phyloP scores from a whole-genome alignment of 176 grass and related monocot species.

The Oryza australiensis region DNA sequence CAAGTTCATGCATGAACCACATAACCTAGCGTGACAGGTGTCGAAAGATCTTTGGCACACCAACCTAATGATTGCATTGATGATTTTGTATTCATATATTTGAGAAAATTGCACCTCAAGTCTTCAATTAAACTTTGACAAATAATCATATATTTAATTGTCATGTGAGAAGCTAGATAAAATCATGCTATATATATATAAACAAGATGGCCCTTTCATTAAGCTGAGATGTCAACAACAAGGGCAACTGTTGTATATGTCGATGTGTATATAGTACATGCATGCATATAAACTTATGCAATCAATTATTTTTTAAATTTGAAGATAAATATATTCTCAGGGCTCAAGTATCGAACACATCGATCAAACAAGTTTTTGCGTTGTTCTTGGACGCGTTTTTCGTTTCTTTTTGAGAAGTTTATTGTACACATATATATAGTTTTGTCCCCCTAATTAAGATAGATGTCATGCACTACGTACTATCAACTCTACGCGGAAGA shows the following conservation, averaged over 20 bases:
- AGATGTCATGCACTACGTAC: constrained; percentile 6
- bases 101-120: neutral
- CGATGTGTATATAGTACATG: neutral
- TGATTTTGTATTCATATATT: constrained; percentile 11
- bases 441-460: neutral
- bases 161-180: neutral
- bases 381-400: constrained; percentile 12
- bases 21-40: constrained; percentile 15
- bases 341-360: neutral
- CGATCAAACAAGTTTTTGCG: neutral
- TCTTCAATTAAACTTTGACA: constrained; percentile 1
- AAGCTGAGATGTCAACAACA: neutral
- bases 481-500: constrained; percentile 49
- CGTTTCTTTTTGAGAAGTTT: neutral
- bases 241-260: neutral
- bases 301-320: neutral
- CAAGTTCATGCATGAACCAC: constrained; percentile 22
- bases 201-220: neutral
- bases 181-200: neutral
- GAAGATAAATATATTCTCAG: too few species aligned
- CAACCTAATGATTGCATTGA: constrained; percentile 31
- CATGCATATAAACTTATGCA: neutral
- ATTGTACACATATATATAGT: neutral
- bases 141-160: constrained; percentile 15
- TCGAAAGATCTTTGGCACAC: constrained; percentile 23